phyloP scores from a whole-genome alignment of 2,329 filamentous ascomycete genomes.

The Sclerotinia nivalis region DNA sequence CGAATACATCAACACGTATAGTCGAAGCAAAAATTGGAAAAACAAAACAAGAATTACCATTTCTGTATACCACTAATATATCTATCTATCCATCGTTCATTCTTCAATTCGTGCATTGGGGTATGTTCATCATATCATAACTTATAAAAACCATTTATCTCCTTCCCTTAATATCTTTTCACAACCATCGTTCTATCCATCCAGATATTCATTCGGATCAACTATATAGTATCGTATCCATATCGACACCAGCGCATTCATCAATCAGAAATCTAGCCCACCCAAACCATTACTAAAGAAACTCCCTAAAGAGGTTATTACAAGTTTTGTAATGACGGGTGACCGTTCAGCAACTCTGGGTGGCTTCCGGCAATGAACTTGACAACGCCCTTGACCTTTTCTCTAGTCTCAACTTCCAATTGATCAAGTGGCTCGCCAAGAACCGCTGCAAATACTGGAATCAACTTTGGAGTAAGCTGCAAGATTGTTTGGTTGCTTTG shows the following conservation, averaged over 20 bases:
- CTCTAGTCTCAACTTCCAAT: constrained; percentile 69
- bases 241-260: background rate
- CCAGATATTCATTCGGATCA: background rate
- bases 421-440: constrained; percentile 72
- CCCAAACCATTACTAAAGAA: constrained; percentile 17
- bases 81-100: constrained; percentile 15
- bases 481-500: constrained; percentile 68
- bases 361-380: constrained; percentile 41
- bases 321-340: constrained; percentile 31
- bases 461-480: constrained; percentile 66
- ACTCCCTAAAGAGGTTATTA: background rate
- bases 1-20: too few species aligned
- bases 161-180: constrained; percentile 3
- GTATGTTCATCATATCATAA: constrained; percentile 20
- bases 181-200: constrained; percentile 5
- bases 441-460: constrained; percentile 72
- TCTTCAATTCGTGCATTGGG: constrained; percentile 12
- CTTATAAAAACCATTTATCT: constrained; percentile 17
- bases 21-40: background rate
- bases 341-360: constrained; percentile 36
- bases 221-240: constrained; percentile 1
- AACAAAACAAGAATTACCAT: background rate
- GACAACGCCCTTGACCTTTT: constrained; percentile 65
- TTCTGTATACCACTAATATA: background rate
- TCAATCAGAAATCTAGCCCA: constrained; percentile 2